Base-by-base conservation (phyloP, 768 basidiomycete species). In the Amanita phalloides region DNA sequence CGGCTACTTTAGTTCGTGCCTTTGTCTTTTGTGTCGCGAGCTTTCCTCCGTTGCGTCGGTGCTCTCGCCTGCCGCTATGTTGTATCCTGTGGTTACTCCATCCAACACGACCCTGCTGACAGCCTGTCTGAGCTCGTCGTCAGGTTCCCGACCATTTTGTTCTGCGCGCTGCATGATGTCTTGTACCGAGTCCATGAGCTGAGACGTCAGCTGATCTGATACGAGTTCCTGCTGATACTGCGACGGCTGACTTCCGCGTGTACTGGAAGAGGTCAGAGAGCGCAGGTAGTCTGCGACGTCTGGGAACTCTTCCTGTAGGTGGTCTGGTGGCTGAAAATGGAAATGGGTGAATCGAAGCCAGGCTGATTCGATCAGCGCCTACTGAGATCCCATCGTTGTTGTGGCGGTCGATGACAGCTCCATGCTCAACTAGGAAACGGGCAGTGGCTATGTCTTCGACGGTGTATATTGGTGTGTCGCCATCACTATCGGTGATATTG, bases 381-480 rank as follows among this genome's bases (percentile, higher is more conserved):
- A 94, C 92, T 28, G 86, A 84, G 47, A 89, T 61, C 14, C 86
- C 90, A 56, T 90, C 82, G 48, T 66, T 62, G 64, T 96, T 95
- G 55, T 68, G 71, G 56, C 73, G 67, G 60, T 78, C 70, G 25
- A 83, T 64, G 45, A 68, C 63, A 4, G 92, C 91, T 14, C 92
- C 92, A 55, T 85, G 79, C 51, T 86, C 74, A 58, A 95, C 71
- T 55, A 96, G 79, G 66, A 75, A 90, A 11, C 71, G 74, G 2
- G 93, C 92, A 0, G 86, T 86, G 54, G 83, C 77, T 38, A 88
- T 60, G 62, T 80, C 78, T 67, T 96, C 93, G 43, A 90, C 90
- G 23, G 88, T 88, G 71, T 88, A 95, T 14, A 96, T 70, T 8
- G 93, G 93, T 8, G 92, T 95, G 64, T 96, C 93, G 7, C 88